These are phyloP conservation scores for Athelia sp. DNA, from an alignment of 1,284 basidiomycete genomes.

Conservation along the genomic window DNA sequence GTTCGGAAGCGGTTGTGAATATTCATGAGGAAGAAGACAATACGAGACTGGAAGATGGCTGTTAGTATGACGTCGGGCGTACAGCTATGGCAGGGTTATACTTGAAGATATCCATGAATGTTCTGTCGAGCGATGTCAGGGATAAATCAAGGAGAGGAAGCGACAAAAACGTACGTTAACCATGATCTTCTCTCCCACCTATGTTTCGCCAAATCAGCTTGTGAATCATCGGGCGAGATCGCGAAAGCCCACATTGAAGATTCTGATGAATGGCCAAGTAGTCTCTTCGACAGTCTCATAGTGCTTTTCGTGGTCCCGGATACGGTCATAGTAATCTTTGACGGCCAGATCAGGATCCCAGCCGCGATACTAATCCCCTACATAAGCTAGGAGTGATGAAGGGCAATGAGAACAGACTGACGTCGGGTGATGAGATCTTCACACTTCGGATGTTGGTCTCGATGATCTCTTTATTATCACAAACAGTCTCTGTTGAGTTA, in stretches of 20 bases:
- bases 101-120: conserved; percentile 83
- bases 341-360: conserved; percentile 94
- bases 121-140: conserved; percentile 58
- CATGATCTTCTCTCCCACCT: conserved; percentile 92
- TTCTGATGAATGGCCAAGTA: conserved; percentile 91
- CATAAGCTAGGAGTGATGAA: conserved; percentile 3
- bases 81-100: conserved; percentile 21
- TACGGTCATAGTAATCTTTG: conserved; percentile 88
- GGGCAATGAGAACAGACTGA: conserved; percentile 33
- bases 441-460: conserved; percentile 93
- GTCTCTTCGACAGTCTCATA: conserved; percentile 88
- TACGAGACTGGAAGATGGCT: conserved; percentile 70
- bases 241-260: conserved; percentile 68
- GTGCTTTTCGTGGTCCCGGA: conserved; percentile 79
- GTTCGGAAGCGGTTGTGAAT: conserved; percentile 90
- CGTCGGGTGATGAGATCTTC: conserved; percentile 97
- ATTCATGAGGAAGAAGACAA: conserved; percentile 98
- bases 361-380: conserved; percentile 65
- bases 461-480: conserved; percentile 89
- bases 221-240: not conserved
- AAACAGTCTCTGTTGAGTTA: conserved; percentile 84
- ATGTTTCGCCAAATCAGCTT: conserved; percentile 1
- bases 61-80: conserved; percentile 3
- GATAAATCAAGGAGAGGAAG: too few species aligned
- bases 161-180: conserved; percentile 82